Percentiles rank a stretch among this genome's conserved stretches.
Evolutionary conservation across 345 rosid species (phyloP).

Genomic region (Camelina hispida): DNA sequence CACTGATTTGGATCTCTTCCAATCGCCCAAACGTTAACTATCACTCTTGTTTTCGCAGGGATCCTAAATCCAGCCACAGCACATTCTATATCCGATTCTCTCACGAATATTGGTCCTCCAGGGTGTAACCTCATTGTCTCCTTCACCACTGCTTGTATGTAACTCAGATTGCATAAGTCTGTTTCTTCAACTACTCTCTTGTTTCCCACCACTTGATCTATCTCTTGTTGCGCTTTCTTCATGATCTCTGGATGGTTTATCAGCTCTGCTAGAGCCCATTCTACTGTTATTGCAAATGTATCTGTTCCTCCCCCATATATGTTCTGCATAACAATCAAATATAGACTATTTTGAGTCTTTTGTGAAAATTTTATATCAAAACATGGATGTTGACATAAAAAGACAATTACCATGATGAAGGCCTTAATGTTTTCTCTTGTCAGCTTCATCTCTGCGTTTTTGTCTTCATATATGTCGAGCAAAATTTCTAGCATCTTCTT

Average conservation of each 20-base stretch:
- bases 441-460: slow-evolving; percentile 60
- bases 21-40: slow-evolving; percentile 61
- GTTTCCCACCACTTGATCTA: slow-evolving; percentile 60
- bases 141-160: slow-evolving; percentile 64
- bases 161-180: slow-evolving; percentile 61
- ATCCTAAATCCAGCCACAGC: slow-evolving; percentile 49
- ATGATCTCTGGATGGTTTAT: slow-evolving; percentile 66
- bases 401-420: slow-evolving; percentile 64
- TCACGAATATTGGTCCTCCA: slow-evolving; percentile 55
- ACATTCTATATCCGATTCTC: slow-evolving; percentile 57
- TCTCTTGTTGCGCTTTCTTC: slow-evolving; percentile 62
- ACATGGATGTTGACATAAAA: neutral
- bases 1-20: slow-evolving; percentile 59
- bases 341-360: neutral
- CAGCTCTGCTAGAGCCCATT: slow-evolving; percentile 78
- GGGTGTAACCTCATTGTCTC: slow-evolving; percentile 82
- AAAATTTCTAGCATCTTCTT: slow-evolving; percentile 68
- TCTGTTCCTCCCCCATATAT: slow-evolving; percentile 73
- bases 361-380: neutral
- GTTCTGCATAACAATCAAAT: slow-evolving; percentile 49
- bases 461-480: slow-evolving; percentile 69
- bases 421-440: slow-evolving; percentile 77
- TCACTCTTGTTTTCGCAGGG: slow-evolving; percentile 59
- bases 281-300: slow-evolving; percentile 61
- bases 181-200: slow-evolving; percentile 60